Evolutionary conservation across 495 filamentous ascomycete species (phyloP).

Genomic region (Aspergillus homomorphus): DNA sequence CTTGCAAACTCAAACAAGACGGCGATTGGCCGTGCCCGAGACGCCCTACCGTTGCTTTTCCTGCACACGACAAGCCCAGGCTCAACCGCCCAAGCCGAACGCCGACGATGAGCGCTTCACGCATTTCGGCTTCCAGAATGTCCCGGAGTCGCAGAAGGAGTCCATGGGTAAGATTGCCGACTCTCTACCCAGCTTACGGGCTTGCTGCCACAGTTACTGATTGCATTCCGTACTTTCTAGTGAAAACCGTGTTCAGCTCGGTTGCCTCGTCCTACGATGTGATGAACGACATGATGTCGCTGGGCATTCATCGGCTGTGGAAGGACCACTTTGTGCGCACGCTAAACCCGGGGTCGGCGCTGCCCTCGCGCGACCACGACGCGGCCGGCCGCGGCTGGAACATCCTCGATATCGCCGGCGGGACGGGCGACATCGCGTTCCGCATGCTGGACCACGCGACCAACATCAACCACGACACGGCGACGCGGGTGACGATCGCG

Average conservation of each 20-base stretch:
- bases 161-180: conserved; percentile 52
- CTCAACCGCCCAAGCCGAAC: conserved; percentile 34
- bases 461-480: conserved; percentile 72
- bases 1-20: conserved; percentile 31
- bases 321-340: conserved; percentile 96
- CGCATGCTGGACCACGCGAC: conserved; percentile 90
- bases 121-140: conserved; percentile 90
- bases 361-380: conserved; percentile 45
- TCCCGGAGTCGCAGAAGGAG: conserved; percentile 80
- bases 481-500: conserved; percentile 78
- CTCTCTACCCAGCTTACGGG: neutral
- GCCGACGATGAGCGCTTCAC: conserved; percentile 61
- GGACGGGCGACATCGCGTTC: conserved; percentile 97
- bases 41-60: conserved; percentile 54
- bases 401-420: conserved; percentile 96
- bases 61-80: conserved; percentile 45
- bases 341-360: conserved; percentile 77
- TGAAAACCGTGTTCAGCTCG: conserved; percentile 89
- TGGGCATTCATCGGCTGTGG: conserved; percentile 95
- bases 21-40: conserved; percentile 23
- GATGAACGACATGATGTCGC: conserved; percentile 99
- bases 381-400: conserved; percentile 53
- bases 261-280: conserved; percentile 88
- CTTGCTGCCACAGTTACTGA: conserved; percentile 15
- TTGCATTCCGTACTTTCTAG: conserved; percentile 36